Conservation (phyloP, 441 rosid genomes). For the Breynia disticha region DNA sequence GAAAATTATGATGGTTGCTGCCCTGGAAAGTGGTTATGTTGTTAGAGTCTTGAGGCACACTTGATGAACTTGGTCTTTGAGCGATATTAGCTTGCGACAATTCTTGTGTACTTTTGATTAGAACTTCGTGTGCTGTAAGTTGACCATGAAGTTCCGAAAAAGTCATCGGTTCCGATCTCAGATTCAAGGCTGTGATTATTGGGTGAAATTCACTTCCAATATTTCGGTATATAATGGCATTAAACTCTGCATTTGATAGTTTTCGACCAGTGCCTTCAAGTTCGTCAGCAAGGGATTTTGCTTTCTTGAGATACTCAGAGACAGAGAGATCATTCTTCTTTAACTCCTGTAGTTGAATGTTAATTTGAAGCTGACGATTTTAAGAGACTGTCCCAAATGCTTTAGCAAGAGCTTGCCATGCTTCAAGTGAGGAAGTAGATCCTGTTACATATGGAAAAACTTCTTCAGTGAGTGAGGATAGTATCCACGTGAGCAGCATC, state of each 20-base stretch:
- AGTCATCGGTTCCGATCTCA: neutral
- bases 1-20: too few relatives aligned
- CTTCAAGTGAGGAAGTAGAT: neutral
- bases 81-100: too few relatives aligned
- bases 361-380: neutral
- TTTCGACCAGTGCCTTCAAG: neutral
- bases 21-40: too few relatives aligned
- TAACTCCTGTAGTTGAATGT: neutral
- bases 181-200: neutral
- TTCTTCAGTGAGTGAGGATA: neutral
- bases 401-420: neutral
- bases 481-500: neutral
- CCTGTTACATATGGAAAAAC: neutral
- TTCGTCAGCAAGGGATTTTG: neutral
- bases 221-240: slow-evolving; percentile 2
- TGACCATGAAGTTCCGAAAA: neutral
- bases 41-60: too few relatives aligned
- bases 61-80: too few relatives aligned
- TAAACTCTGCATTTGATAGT: neutral
- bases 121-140: neutral
- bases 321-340: neutral
- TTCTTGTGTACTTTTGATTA: neutral
- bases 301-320: neutral
- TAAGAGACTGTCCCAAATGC: neutral
- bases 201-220: neutral